Evolutionary conservation across 2,329 filamentous ascomycete species (phyloP), one percentile per base, ranked within the genome.

Genomic region (Thelonectria blattea): DNA sequence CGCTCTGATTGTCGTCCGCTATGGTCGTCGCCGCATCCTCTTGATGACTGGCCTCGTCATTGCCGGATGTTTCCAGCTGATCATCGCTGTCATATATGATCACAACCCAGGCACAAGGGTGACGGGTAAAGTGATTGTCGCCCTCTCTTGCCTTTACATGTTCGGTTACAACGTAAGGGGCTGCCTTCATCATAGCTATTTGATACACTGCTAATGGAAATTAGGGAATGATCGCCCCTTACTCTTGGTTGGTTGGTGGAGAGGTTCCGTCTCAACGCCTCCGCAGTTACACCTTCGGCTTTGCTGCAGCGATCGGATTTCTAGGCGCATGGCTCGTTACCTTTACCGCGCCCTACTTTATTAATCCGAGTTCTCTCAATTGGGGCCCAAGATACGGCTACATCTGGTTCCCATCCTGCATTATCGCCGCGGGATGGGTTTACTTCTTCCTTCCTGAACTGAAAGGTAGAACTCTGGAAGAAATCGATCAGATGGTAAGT

Each of bases 321-420:
- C 51, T 69, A 0, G 67, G 63, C 1, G 66, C 66, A 3, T 69
- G 66, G 67, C 49, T 69, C 2, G 68, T 69, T 3, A 69, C 67
- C 0, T 69, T 69, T 10, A 69, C 67, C 0, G 65, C 67, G 9
- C 67, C 67, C 0, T 69, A 69, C 20, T 69, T 69, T 8, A 69
- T 69, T 2, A 69, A 69, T 12, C 67, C 67, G 1, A 65, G 60
- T 1, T 59, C 67, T 1, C 24, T 69, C 9, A 68, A 69, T 11
- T 69, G 66, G 66, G 67, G 67, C 0, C 67, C 67, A 9, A 49
- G 66, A 64, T 68, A 68, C 3, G 66, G 66, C 3, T 68, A 63
- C 1, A 68, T 68, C 3, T 68, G 66, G 66, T 68, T 69, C 2
- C 66, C 66, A 1, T 65, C 66, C 1, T 68, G 65, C 3, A 60